Percentiles rank a stretch among this genome's conserved stretches.
Evolutionary conservation across 2,329 filamentous ascomycete species (phyloP).

Genomic region (Neophaeococcomyces mojaviensis): DNA sequence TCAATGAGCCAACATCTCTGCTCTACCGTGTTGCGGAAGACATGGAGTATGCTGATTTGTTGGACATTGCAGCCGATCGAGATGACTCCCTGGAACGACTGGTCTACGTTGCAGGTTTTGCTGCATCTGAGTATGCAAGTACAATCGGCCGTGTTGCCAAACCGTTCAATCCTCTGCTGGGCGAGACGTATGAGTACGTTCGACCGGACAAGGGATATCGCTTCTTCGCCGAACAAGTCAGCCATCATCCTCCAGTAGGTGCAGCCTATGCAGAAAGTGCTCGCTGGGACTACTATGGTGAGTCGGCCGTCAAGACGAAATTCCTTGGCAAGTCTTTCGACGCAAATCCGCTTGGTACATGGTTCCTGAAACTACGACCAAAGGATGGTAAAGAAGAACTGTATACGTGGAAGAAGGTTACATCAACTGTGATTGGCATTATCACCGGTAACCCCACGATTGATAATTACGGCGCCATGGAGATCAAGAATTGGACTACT

Average conservation of each 20-base stretch:
- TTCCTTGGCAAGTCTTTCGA: slow-evolving; percentile 98
- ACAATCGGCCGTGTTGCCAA: slow-evolving; percentile 96
- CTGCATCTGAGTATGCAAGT: slow-evolving; percentile 91
- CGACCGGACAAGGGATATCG: slow-evolving; percentile 94
- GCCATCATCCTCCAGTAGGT: slow-evolving; percentile 90
- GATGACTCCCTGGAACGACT: slow-evolving; percentile 82
- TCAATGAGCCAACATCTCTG: slow-evolving; percentile 95
- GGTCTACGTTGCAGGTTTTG: slow-evolving; percentile 91
- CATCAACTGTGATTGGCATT: slow-evolving; percentile 93
- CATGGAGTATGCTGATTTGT: slow-evolving; percentile 92
- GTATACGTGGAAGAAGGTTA: slow-evolving; percentile 99
- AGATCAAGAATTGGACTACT: slow-evolving; percentile 94
- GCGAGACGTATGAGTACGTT: slow-evolving; percentile 94
- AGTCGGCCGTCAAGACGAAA: slow-evolving; percentile 90
- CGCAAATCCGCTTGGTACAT: slow-evolving; percentile 90
- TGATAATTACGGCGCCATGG: slow-evolving; percentile 97
- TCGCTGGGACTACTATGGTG: slow-evolving; percentile 94
- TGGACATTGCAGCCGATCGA: slow-evolving; percentile 80
- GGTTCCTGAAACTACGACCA: slow-evolving; percentile 84
- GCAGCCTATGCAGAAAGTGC: slow-evolving; percentile 88
- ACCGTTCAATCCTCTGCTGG: slow-evolving; percentile 92
- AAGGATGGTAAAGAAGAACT: slow-evolving; percentile 70
- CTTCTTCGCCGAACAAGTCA: slow-evolving; percentile 97
- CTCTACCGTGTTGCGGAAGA: slow-evolving; percentile 93
- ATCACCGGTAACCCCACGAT: slow-evolving; percentile 93